These are phyloP conservation scores for Hemisphaericaspora subhashii DNA, from an alignment of 1,139 yeast species.

Conservation along the genomic window DNA sequence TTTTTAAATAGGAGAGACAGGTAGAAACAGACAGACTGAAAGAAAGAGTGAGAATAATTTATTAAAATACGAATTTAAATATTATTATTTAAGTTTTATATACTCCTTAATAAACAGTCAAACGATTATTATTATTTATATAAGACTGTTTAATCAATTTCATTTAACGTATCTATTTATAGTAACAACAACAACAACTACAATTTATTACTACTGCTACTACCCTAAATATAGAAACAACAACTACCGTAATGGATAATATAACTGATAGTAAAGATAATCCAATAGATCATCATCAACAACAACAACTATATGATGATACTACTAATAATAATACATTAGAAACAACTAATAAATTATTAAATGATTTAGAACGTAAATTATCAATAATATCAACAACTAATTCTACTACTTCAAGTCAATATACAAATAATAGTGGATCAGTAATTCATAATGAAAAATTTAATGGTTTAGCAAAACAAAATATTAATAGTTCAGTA, in stretches of 20 bases:
- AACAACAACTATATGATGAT: not conserved
- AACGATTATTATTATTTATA: too few relatives aligned
- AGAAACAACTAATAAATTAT: constrained; percentile 26
- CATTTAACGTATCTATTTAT: too few relatives aligned
- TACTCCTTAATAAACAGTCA: too few relatives aligned
- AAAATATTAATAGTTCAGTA: constrained; percentile 31
- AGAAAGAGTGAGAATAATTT: too few relatives aligned
- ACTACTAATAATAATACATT: constrained; percentile 13
- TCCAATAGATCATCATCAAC: not conserved
- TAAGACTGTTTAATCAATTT: too few relatives aligned
- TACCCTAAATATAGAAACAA: not conserved
- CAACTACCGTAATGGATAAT: not conserved
- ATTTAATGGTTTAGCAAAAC: constrained; percentile 31
- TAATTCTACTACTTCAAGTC: constrained; percentile 18
- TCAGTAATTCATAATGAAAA: constrained; percentile 34
- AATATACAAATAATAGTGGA: constrained; percentile 21
- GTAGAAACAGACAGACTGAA: too few relatives aligned
- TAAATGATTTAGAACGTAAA: constrained; percentile 33
- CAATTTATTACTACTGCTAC: too few relatives aligned
- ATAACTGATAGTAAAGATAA: not conserved
- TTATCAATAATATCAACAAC: constrained; percentile 26
- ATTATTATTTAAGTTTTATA: too few relatives aligned
- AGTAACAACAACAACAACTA: too few relatives aligned
- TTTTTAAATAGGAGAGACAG: too few relatives aligned
- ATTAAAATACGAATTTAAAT: too few relatives aligned